Percentiles rank a stretch among this genome's conserved stretches.
Conservation (phyloP, 2,329 filamentous ascomycete genomes). For the Davidsoniella australis region DNA sequence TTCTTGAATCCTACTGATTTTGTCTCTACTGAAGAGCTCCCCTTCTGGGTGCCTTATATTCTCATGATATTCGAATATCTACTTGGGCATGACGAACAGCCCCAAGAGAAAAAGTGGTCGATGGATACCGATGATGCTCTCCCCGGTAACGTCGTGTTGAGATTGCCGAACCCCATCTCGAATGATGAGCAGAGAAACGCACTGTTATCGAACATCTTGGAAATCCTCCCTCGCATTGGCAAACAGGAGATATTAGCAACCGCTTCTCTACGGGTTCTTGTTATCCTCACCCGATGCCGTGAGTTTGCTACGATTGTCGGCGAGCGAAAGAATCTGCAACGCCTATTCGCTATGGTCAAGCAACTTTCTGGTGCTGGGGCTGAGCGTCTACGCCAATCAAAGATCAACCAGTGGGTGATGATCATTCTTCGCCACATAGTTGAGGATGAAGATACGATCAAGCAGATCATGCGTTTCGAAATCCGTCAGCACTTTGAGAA, state of each 20-base stretch:
- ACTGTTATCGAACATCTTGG: conserved; percentile 62
- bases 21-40: conserved; percentile 57
- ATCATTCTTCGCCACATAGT: conserved; percentile 80
- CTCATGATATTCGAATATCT: conserved; percentile 80
- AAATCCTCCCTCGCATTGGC: conserved; percentile 68
- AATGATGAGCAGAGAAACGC: conserved; percentile 37
- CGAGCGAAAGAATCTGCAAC: conserved; percentile 75
- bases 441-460: conserved; percentile 81
- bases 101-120: conserved; percentile 53
- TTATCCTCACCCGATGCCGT: conserved; percentile 71
- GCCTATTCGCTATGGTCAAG: conserved; percentile 88
- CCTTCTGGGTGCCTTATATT: conserved; percentile 83
- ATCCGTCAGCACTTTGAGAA: conserved; percentile 63
- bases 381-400: conserved; percentile 45
- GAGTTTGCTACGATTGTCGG: conserved; percentile 59
- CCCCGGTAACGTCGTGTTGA: conserved; percentile 13
- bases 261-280: conserved; percentile 65
- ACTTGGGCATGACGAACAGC: conserved; percentile 76
- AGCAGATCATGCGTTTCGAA: conserved; percentile 81
- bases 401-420: conserved; percentile 49
- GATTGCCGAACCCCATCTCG: conserved; percentile 25
- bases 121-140: conserved; percentile 30
- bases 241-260: conserved; percentile 76
- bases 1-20: conserved; percentile 60
- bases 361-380: conserved; percentile 70